Percentiles rank a stretch among this genome's conserved stretches.
phyloP scores from a whole-genome alignment of 2,329 filamentous ascomycete species.

The Sodiomyces alkalinus region DNA sequence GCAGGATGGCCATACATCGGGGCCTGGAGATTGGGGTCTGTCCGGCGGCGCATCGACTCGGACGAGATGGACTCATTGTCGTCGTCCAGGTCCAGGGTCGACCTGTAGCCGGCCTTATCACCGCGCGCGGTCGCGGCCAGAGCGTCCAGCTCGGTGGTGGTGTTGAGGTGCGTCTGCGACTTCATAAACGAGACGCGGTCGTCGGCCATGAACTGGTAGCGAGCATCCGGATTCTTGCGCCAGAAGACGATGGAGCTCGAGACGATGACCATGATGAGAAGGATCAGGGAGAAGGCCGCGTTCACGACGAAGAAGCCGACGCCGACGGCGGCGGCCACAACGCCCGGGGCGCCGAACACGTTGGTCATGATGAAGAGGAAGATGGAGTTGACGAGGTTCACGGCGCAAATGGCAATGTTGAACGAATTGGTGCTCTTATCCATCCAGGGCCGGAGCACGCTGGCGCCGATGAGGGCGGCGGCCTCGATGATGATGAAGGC shows the following conservation, averaged over 20 bases:
- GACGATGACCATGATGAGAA: slow-evolving; percentile 63
- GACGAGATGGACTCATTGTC: slow-evolving; percentile 25
- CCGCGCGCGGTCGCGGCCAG: slow-evolving; percentile 78
- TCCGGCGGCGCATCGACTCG: slow-evolving; percentile 20
- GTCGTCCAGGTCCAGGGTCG: slow-evolving; percentile 23
- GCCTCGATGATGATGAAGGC: slow-evolving; percentile 75
- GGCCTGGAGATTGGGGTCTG: slow-evolving; percentile 17
- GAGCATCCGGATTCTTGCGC: slow-evolving; percentile 83
- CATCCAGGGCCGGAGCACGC: slow-evolving; percentile 87
- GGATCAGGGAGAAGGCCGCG: slow-evolving; percentile 68
- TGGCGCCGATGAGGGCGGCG: slow-evolving; percentile 58
- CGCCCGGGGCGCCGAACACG: slow-evolving; percentile 67
- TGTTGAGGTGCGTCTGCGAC: slow-evolving; percentile 65
- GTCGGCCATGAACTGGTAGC: slow-evolving; percentile 93
- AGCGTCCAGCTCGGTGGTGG: slow-evolving; percentile 77
- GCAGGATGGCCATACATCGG: slow-evolving; percentile 4
- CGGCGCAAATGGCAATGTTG: slow-evolving; percentile 79
- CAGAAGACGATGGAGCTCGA: slow-evolving; percentile 54
- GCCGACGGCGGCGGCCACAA: slow-evolving; percentile 79
- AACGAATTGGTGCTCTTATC: slow-evolving; percentile 96
- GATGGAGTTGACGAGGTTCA: slow-evolving; percentile 85
- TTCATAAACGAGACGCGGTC: slow-evolving; percentile 97
- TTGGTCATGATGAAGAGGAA: slow-evolving; percentile 81
- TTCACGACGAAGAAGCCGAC: slow-evolving; percentile 83
- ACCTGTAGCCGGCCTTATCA: slow-evolving; percentile 38